A percentile compares a stretch with the other conserved stretches of the same genome.
phyloP scores from a whole-genome alignment of 805 yeast species.

The Starmerella floris region DNA sequence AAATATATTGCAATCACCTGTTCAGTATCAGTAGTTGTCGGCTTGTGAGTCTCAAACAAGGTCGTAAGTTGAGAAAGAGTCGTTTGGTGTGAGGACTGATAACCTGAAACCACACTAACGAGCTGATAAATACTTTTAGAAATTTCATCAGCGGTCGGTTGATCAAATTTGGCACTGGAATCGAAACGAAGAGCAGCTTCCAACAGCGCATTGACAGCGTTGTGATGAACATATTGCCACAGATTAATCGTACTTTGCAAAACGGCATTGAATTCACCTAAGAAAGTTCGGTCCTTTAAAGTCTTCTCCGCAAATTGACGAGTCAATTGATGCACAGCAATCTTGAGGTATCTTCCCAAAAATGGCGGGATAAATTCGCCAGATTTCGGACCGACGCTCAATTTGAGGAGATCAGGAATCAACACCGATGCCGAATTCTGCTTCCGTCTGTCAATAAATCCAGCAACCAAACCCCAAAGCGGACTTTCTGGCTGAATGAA shows the following conservation, averaged over 20 bases:
- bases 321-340: conserved; percentile 18
- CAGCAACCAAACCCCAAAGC: conserved; percentile 1
- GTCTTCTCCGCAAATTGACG: conserved; percentile 11
- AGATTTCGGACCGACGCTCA: not conserved
- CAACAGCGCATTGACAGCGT: conserved; percentile 24
- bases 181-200: conserved; percentile 30
- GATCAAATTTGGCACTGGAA: too few species aligned
- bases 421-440: conserved; percentile 2
- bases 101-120: conserved; percentile 20
- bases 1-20: conserved; percentile 1
- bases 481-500: not conserved
- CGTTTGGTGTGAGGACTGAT: not conserved
- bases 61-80: conserved; percentile 6
- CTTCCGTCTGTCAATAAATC: conserved; percentile 6
- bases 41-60: conserved; percentile 4
- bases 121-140: conserved; percentile 30
- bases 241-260: not conserved
- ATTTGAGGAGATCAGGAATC: not conserved
- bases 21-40: not conserved
- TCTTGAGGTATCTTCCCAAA: conserved; percentile 15
- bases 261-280: not conserved
- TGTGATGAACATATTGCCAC: conserved; percentile 13
- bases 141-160: conserved; percentile 25
- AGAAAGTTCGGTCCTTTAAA: not conserved
- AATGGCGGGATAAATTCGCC: not conserved